Conservation (phyloP, 768 basidiomycete species). For the Serendipita sp. region DNA sequence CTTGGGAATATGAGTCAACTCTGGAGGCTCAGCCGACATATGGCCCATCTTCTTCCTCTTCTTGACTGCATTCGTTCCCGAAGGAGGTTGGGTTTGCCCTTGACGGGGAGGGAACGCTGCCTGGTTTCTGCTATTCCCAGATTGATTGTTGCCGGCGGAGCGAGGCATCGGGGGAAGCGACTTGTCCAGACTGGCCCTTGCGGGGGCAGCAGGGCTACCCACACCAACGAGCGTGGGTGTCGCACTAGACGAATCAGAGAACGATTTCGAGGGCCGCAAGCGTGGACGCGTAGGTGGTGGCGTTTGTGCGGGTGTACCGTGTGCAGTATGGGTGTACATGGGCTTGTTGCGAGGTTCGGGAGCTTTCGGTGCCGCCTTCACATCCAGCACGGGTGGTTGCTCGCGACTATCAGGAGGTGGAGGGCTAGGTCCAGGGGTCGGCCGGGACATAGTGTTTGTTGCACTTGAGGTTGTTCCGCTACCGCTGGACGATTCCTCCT, state of each 20-base stretch:
- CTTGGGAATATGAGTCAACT: conserved; percentile 60
- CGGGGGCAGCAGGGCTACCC: neutral
- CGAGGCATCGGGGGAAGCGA: conserved; percentile 2
- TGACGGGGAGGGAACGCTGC: neutral
- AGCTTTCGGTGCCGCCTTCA: conserved; percentile 25
- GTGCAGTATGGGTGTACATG: conserved; percentile 14
- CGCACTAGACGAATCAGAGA: neutral
- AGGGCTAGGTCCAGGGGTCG: conserved; percentile 8
- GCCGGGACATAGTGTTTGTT: conserved; percentile 12
- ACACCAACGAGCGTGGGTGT: neutral
- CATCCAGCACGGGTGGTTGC: conserved; percentile 32
- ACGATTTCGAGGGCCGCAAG: neutral
- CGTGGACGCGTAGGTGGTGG: conserved; percentile 8
- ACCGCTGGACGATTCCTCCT: conserved; percentile 19
- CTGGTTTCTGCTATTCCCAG: neutral
- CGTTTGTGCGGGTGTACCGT: conserved; percentile 10
- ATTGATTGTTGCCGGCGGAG: neutral
- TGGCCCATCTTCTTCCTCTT: conserved; percentile 26
- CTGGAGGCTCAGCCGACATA: conserved; percentile 48
- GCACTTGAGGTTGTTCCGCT: conserved; percentile 19
- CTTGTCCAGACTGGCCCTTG: neutral
- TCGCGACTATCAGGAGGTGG: conserved; percentile 16
- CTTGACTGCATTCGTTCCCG: conserved; percentile 10
- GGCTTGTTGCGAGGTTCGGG: conserved; percentile 14
- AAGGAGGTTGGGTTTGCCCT: neutral